phyloP scores from a whole-genome alignment of 441 rosid species.

The Populus hybrid region DNA sequence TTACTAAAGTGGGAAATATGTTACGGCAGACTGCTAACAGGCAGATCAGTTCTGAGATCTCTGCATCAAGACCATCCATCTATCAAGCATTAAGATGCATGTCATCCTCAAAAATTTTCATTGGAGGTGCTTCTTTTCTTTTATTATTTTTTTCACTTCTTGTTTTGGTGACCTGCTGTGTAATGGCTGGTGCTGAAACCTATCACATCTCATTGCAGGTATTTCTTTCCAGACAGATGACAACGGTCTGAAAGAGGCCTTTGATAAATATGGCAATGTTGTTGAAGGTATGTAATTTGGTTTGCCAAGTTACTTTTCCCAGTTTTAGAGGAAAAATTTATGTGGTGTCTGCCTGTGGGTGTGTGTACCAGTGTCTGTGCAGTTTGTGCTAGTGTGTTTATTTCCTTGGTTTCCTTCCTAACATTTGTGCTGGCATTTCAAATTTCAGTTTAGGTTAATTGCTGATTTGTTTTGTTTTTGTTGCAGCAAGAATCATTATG shows the following conservation, averaged over 20 bases:
- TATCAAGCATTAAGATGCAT: conserved; percentile 69
- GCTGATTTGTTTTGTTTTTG: not conserved
- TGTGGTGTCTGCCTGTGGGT: not conserved
- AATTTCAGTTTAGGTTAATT: not conserved
- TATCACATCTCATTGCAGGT: conserved; percentile 41
- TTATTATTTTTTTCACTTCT: not conserved
- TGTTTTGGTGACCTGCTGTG: not conserved
- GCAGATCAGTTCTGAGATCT: conserved; percentile 42
- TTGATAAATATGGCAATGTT: conserved; percentile 78
- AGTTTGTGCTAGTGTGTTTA: not conserved
- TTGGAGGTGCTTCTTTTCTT: conserved; percentile 58
- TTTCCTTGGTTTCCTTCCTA: not conserved
- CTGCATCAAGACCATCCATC: conserved; percentile 59
- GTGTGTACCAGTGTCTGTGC: not conserved
- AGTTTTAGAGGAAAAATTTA: not conserved
- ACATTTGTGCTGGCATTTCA: not conserved
- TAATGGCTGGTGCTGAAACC: conserved; percentile 7
- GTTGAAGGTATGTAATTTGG: conserved; percentile 48
- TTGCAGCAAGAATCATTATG: conserved; percentile 71
- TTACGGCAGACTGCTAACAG: conserved; percentile 59
- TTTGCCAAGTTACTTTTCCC: not conserved
- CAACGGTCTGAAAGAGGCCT: conserved; percentile 56
- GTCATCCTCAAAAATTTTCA: conserved; percentile 74
- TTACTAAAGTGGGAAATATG: conserved; percentile 69
- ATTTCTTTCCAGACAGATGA: conserved; percentile 72